Conservation (phyloP, 768 basidiomycete genomes). For the Hemileccinum impolitum region DNA sequence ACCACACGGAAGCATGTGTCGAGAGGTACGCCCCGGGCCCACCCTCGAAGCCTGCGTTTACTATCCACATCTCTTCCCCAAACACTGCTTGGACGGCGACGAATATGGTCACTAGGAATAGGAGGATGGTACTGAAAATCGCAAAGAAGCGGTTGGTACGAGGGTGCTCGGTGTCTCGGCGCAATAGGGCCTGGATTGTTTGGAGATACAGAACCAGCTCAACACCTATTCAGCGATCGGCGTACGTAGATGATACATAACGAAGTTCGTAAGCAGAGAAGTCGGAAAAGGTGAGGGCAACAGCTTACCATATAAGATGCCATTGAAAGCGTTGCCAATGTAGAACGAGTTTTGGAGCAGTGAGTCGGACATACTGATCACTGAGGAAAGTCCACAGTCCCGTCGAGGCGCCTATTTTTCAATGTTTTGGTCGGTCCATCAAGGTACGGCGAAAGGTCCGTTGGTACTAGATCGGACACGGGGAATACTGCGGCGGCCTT, state of each 20-base stretch:
- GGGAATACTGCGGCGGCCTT: too few relatives aligned
- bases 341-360: slow-evolving; percentile 13
- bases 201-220: slow-evolving; percentile 5
- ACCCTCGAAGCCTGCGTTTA: slow-evolving; percentile 27
- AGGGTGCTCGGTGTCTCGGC: not conserved
- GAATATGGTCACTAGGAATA: slow-evolving; percentile 27
- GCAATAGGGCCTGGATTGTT: not conserved
- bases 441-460: too few relatives aligned
- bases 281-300: not conserved
- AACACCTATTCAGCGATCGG: slow-evolving; percentile 1
- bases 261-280: not conserved
- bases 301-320: slow-evolving; percentile 9
- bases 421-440: not conserved
- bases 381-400: not conserved
- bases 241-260: too few relatives aligned
- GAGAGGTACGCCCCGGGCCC: slow-evolving; percentile 29
- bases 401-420: not conserved
- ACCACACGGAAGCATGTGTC: slow-evolving; percentile 20
- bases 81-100: slow-evolving; percentile 15
- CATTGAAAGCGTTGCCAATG: slow-evolving; percentile 8
- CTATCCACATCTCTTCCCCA: slow-evolving; percentile 32
- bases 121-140: slow-evolving; percentile 10
- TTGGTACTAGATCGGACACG: too few relatives aligned
- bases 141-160: slow-evolving; percentile 1
- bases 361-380: not conserved